Conservation (phyloP, 2,329 filamentous ascomycete species). For the Dothideomycetidae sp. region DNA sequence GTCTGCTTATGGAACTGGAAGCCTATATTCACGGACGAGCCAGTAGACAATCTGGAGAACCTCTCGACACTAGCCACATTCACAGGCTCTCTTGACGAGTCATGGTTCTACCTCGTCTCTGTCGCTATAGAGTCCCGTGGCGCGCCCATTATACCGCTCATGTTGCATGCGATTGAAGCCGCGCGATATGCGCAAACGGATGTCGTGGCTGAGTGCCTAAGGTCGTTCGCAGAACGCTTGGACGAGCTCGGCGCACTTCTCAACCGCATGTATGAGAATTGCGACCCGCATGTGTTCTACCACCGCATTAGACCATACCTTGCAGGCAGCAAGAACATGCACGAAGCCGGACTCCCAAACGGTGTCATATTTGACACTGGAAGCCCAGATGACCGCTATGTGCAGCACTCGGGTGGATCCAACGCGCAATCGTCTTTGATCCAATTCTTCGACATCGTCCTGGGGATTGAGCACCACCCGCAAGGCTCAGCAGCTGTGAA, state of each 20-base stretch:
- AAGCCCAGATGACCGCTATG: conserved; percentile 43
- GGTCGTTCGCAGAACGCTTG: conserved; percentile 69
- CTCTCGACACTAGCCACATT: conserved; percentile 79
- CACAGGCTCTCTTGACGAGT: conserved; percentile 88
- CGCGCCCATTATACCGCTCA: conserved; percentile 71
- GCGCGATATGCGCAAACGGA: conserved; percentile 54
- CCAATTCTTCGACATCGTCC: conserved; percentile 88
- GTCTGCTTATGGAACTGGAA: conserved; percentile 96
- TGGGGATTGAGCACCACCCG: conserved; percentile 79
- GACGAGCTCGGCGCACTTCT: conserved; percentile 71
- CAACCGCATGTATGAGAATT: conserved; percentile 85
- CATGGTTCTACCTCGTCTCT: conserved; percentile 95
- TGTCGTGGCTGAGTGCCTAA: conserved; percentile 65
- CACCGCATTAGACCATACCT: conserved; percentile 91
- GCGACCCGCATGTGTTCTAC: conserved; percentile 90
- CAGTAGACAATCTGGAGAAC: conserved; percentile 72
- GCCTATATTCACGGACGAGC: conserved; percentile 71
- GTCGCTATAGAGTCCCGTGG: conserved; percentile 90
- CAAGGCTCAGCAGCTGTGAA: conserved; percentile 57
- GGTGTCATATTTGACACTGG: conserved; percentile 77
- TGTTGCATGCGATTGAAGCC: conserved; percentile 75
- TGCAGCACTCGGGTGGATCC: conserved; percentile 83
- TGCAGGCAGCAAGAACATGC: conserved; percentile 96
- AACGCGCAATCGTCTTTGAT: conserved; percentile 95
- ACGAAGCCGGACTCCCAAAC: conserved; percentile 73